A percentile compares a stretch with the other conserved stretches of the same genome.
phyloP scores from a whole-genome alignment of 163 green algal genomes.

The Scenedesmus sp. region DNA sequence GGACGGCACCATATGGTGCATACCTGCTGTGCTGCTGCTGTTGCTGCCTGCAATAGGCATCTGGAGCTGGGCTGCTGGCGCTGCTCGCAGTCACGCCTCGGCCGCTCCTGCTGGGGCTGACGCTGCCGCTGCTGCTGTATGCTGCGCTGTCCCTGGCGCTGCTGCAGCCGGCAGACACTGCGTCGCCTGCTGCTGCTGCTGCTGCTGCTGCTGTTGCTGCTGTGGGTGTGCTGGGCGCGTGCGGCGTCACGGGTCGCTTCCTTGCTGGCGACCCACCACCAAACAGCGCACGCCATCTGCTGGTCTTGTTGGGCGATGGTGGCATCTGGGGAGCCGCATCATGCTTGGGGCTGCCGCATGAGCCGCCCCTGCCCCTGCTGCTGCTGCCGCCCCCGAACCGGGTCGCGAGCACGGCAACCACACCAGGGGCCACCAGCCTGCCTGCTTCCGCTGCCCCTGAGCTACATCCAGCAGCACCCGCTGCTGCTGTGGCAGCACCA shows the following conservation, averaged over 20 bases:
- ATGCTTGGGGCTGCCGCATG: not conserved
- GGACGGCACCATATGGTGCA: not conserved
- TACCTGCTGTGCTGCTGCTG: slow-evolving; percentile 21
- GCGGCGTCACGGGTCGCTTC: not conserved
- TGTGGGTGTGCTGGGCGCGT: not conserved
- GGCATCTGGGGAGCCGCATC: not conserved
- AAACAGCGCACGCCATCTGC: slow-evolving; percentile 36
- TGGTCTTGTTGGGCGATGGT: not conserved
- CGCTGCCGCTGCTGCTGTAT: not conserved
- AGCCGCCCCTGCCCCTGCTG: not conserved
- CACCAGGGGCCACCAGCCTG: slow-evolving; percentile 17
- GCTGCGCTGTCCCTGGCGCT: not conserved
- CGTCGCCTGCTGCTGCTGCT: slow-evolving; percentile 1
- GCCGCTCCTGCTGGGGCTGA: not conserved
- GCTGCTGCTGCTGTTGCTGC: not conserved
- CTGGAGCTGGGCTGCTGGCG: not conserved
- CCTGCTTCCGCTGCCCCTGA: slow-evolving; percentile 24
- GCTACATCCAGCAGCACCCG: not conserved
- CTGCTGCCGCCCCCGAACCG: slow-evolving; percentile 21
- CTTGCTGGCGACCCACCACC: slow-evolving; percentile 1
- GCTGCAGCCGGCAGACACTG: not conserved
- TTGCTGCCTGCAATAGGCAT: not conserved
- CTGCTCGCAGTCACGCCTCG: not conserved
- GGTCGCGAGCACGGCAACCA: slow-evolving; percentile 14
- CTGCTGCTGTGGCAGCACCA: slow-evolving; percentile 4